These are phyloP conservation scores for Platanus orientalis DNA, from an alignment of 164 flowering plant genomes.

Conservation along the genomic window DNA sequence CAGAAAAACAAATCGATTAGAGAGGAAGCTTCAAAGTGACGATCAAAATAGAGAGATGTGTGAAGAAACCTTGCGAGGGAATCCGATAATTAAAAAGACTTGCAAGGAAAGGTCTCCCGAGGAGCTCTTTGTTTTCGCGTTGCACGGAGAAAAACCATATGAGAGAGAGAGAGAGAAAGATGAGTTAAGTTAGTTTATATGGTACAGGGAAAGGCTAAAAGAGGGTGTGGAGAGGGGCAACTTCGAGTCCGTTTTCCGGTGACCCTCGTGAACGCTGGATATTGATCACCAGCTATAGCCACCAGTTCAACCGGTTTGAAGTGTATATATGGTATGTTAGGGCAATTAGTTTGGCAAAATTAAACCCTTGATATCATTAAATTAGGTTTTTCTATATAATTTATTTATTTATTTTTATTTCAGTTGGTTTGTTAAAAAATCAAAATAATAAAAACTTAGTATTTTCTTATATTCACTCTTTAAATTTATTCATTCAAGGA, in stretches of 20 bases:
- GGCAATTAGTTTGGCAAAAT: no score
- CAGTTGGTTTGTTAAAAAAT: no score
- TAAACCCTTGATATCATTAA: no score
- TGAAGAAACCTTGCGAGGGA: constrained; percentile 3
- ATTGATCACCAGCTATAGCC: not conserved
- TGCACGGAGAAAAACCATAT: not conserved
- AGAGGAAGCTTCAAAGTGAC: not conserved
- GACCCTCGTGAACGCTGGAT: not conserved
- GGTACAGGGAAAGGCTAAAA: not conserved
- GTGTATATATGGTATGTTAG: no score
- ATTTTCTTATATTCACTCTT: no score
- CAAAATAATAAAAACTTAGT: no score
- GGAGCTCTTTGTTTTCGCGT: not conserved
- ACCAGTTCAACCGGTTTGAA: not conserved
- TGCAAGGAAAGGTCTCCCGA: not conserved
- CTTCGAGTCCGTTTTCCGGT: not conserved
- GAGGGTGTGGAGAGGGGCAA: not conserved
- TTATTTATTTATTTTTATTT: no score
- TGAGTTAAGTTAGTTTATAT: no score
- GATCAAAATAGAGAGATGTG: not conserved
- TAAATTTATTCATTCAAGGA: no score
- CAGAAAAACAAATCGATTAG: not conserved
- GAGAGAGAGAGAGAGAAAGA: not conserved
- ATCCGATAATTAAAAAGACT: constrained; percentile 9
- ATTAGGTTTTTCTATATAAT: no score